These are phyloP conservation scores for Melampsora americana DNA, from an alignment of 1,284 basidiomycete species.

Conservation along the genomic window DNA sequence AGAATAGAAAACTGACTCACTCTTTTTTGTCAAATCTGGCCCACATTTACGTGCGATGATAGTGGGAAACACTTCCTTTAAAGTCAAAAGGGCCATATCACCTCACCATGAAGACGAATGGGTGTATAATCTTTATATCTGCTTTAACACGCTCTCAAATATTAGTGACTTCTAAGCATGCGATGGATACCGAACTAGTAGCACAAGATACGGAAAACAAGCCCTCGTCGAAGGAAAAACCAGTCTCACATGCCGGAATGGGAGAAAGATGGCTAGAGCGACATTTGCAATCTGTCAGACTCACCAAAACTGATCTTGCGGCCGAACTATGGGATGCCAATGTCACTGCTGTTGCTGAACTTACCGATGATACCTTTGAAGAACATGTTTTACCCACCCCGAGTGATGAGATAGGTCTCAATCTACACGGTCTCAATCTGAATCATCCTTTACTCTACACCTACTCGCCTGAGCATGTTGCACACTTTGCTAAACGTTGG, in stretches of 20 bases:
- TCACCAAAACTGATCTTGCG: conserved; percentile 73
- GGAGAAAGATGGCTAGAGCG: conserved; percentile 77
- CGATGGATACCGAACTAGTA: conserved; percentile 58
- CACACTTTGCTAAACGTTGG: conserved; percentile 79
- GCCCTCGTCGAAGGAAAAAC: conserved; percentile 45
- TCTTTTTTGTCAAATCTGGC: conserved; percentile 6
- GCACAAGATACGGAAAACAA: conserved; percentile 52
- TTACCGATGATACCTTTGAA: conserved; percentile 88
- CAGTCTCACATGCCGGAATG: conserved; percentile 65
- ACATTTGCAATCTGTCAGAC: conserved; percentile 66
- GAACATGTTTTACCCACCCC: conserved; percentile 90
- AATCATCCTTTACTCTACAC: conserved; percentile 72
- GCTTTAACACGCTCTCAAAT: conserved; percentile 73
- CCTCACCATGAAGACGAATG: conserved; percentile 91
- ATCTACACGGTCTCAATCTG: conserved; percentile 86
- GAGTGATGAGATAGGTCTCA: conserved; percentile 78
- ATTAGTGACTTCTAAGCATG: conserved; percentile 88
- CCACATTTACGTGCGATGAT: conserved; percentile 41
- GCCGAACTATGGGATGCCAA: conserved; percentile 72
- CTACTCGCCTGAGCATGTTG: conserved; percentile 66
- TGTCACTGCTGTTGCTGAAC: conserved; percentile 87
- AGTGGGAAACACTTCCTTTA: conserved; percentile 75
- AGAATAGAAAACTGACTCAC: not conserved
- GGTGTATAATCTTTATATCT: conserved; percentile 95
- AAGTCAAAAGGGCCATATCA: conserved; percentile 78